Evolutionary conservation across 2,329 filamentous ascomycete species (phyloP), one percentile per base, ranked within the genome.

Genomic region (Sclerotiophoma versabilis): DNA sequence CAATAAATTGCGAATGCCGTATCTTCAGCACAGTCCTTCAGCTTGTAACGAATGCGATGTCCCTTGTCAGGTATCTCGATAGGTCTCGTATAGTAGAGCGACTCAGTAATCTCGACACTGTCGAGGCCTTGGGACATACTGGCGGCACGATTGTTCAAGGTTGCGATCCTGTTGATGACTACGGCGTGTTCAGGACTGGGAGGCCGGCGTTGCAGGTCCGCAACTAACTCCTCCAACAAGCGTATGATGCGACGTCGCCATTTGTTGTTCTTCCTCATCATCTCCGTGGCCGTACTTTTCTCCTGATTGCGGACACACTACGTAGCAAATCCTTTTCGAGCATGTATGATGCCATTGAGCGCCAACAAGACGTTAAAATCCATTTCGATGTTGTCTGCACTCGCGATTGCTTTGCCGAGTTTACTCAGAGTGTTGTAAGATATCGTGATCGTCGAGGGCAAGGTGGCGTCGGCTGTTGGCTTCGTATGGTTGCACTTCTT

Each of bases 1-100:
- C 68, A 74, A 43, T 64, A 59, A 2, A 66, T 45, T 15, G 56
- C 46, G 23, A 65, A 61, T 5, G 57, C 54, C 3, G 42, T 48
- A n/a, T 60, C 57, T 23, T 60, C 57, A 11, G 23, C n/a, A 6
- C 32, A 58, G 10, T 44, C 15, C 38, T 60, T 43, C 7, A 62
- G 6, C 26, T 34, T 42, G 45, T 62, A 62, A 9, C 38, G 15
- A 1, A 27, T 6, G 4, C 4, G 15, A 22, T 32, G 29, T 7
- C 34, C 8, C 2, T 20, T 43, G 12, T 22, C 10, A 11, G 49
- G 47, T 33, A 43, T 41, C 20, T 49, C 10, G 23, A 44, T 41
- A 5, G 4, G 15, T 25, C 17, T 29, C 9, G 42, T 32, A 22
- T 33, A 48, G 26, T 46, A 53, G 15, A 46, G 42, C 27, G 49